Percentiles rank a stretch among this genome's conserved stretches.
phyloP scores from a whole-genome alignment of 371 early-diverging fungal genomes.

The Mortierella sp. region DNA sequence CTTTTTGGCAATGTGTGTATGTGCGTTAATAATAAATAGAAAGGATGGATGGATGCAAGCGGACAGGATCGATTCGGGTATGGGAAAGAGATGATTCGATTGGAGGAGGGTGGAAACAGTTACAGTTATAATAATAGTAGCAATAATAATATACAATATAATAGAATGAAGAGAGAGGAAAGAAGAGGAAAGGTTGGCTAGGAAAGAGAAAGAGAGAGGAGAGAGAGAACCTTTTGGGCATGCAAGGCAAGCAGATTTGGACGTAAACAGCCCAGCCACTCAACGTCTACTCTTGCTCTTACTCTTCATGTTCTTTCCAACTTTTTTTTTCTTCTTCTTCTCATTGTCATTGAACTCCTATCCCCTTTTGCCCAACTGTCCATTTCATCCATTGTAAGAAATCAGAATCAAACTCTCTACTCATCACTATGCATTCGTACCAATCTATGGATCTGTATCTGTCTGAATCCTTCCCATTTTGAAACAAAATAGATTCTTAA shows the following conservation, averaged over 20 bases:
- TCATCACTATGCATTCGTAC: too few relatives aligned
- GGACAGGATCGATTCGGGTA: background rate
- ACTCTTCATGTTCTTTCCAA: background rate
- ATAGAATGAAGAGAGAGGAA: background rate
- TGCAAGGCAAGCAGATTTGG: too few relatives aligned
- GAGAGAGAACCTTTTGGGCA: background rate
- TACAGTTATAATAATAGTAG: too few relatives aligned
- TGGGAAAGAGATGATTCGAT: background rate
- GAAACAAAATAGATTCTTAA: background rate
- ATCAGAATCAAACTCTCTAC: too few relatives aligned
- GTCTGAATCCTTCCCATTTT: too few relatives aligned
- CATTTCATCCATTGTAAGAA: background rate
- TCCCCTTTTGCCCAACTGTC: background rate
- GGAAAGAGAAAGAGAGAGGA: background rate
- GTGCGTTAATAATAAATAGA: background rate
- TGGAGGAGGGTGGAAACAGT: too few relatives aligned
- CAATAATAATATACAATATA: too few relatives aligned
- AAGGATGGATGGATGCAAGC: background rate
- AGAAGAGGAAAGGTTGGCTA: background rate
- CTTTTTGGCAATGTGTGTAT: background rate
- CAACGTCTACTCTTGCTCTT: background rate
- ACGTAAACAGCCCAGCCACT: slow-evolving; percentile 2
- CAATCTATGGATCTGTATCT: background rate
- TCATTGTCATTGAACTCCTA: background rate
- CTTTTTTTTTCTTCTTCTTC: background rate